These are phyloP conservation scores for Blastobotrys raffinosifermentans DNA, from an alignment of 1,139 yeast species.

Conservation along the genomic window DNA sequence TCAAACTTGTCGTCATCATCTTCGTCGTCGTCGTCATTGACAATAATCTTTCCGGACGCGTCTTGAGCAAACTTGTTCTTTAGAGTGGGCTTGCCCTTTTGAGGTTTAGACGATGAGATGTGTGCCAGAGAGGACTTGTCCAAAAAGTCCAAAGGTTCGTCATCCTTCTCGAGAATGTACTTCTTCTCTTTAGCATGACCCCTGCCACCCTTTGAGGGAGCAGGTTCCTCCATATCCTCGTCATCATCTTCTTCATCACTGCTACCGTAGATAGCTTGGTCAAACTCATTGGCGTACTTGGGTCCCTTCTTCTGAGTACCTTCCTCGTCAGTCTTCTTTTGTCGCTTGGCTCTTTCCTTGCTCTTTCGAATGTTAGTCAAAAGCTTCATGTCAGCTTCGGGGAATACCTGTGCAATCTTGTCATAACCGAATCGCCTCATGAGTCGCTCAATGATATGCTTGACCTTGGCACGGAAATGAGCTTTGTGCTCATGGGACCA, in stretches of 20 bases:
- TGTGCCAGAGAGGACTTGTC: constrained; percentile 81
- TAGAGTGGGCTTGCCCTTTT: constrained; percentile 36
- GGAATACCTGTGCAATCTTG: constrained; percentile 69
- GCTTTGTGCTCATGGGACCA: constrained; percentile 97
- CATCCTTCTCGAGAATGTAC: constrained; percentile 71
- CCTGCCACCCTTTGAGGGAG: constrained; percentile 28
- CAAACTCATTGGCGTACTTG: constrained; percentile 75
- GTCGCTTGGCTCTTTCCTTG: constrained; percentile 77
- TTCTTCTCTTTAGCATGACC: constrained; percentile 33
- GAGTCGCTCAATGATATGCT: constrained; percentile 86
- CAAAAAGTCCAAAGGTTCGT: constrained; percentile 81
- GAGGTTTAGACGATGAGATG: constrained; percentile 79
- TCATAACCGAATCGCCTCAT: constrained; percentile 87
- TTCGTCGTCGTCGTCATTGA: constrained; percentile 30
- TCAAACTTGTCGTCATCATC: constrained; percentile 45
- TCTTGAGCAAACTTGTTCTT: constrained; percentile 47
- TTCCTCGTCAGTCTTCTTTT: constrained; percentile 41
- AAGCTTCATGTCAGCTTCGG: constrained; percentile 80
- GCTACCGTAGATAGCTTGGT: constrained; percentile 59
- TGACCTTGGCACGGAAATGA: constrained; percentile 86
- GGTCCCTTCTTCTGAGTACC: constrained; percentile 16
- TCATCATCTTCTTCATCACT: constrained; percentile 34
- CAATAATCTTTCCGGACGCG: constrained; percentile 36
- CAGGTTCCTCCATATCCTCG: constrained; percentile 36
- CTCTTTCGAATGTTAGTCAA: constrained; percentile 80